Percentiles rank a stretch among this genome's conserved stretches.
Evolutionary conservation across 2,329 filamentous ascomycete genomes (phyloP).

Genomic region (Chaetomium olivaceum): DNA sequence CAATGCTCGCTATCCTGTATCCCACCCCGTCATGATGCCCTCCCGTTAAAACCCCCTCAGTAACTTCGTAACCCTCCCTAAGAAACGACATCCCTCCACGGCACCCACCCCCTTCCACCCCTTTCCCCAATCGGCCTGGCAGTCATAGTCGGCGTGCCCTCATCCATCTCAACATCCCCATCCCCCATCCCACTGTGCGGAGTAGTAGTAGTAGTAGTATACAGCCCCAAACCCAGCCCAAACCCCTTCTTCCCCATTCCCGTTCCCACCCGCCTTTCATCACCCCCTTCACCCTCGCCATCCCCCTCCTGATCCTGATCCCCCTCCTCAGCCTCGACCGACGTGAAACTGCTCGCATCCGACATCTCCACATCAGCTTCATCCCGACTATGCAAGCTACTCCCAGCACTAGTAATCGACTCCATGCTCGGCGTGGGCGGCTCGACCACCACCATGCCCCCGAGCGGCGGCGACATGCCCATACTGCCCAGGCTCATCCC

Average conservation of each 20-base stretch:
- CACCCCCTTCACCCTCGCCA: constrained; percentile 16
- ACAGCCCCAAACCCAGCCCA: constrained; percentile 32
- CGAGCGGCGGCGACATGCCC: neutral
- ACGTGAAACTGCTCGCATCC: constrained; percentile 46
- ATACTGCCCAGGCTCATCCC: neutral
- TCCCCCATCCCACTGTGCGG: constrained; percentile 24
- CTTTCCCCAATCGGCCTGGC: constrained; percentile 14
- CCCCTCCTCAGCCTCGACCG: constrained; percentile 30
- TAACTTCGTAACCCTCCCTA: neutral
- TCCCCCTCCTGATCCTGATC: neutral
- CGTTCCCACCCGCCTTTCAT: neutral
- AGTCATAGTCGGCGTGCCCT: constrained; percentile 28
- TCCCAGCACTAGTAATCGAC: constrained; percentile 31
- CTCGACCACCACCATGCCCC: constrained; percentile 31
- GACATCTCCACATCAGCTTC: constrained; percentile 49
- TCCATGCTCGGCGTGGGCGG: constrained; percentile 47
- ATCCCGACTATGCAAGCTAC: constrained; percentile 26
- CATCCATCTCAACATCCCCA: constrained; percentile 27
- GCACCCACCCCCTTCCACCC: constrained; percentile 16
- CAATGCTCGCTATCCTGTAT: constrained; percentile 1
- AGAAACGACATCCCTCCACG: constrained; percentile 20
- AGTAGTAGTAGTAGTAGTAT: constrained; percentile 25
- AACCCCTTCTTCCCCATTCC: constrained; percentile 6
- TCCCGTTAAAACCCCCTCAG: neutral
- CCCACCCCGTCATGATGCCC: neutral